Base-by-base conservation (phyloP, 1,284 basidiomycete genomes). In the Neonothopanus nambi region DNA sequence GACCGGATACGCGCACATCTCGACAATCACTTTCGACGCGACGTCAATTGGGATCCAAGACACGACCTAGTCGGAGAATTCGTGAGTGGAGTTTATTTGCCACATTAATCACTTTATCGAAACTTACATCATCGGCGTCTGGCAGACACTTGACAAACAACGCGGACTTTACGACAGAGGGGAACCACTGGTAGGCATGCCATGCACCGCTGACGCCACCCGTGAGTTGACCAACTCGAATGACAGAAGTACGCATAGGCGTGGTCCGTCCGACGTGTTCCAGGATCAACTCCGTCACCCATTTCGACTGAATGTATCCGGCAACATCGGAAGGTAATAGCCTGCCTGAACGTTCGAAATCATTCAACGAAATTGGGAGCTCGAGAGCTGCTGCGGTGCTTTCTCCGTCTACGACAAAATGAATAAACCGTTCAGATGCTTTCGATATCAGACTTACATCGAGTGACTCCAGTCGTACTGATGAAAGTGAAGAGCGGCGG, bases 401-500 rank as follows among this genome's bases (percentile, higher is more conserved):
- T 33, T 33, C 30, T 11, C 30, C 30, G 13, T 33, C 30, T 33
- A 28, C 26, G 11, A 28, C 3, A 9, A 9, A 9, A 33, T 33
- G 30, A 33, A 13, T 33, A 13, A 33, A 11, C 3, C 5, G 5
- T 28, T 28, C 30, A 33, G 2, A 33, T 9, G 13, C 9, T 33
- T 11, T 11, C 3, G 13, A 33, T 9, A 3, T 13, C 8, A 2
- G 13, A 9, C 30, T 33, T 33, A 33, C 30, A 33, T 33, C 30
- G 30, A 33, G 30, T 33, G 3, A 33, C 30, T 33, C 30, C 30
- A 18, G 59, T 57, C 0, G 66, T 67, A 0, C 67, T 71, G 0
- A 64, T 65, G 48, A 69, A 73, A 13, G 70, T 24, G 37, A 70
- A 65, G 11, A 18, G n/a, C 5, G 38, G 38, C 38, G 38, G 38